Base-by-base conservation (phyloP, 495 filamentous ascomycete genomes). In the Barbatosphaeria neglecta region DNA sequence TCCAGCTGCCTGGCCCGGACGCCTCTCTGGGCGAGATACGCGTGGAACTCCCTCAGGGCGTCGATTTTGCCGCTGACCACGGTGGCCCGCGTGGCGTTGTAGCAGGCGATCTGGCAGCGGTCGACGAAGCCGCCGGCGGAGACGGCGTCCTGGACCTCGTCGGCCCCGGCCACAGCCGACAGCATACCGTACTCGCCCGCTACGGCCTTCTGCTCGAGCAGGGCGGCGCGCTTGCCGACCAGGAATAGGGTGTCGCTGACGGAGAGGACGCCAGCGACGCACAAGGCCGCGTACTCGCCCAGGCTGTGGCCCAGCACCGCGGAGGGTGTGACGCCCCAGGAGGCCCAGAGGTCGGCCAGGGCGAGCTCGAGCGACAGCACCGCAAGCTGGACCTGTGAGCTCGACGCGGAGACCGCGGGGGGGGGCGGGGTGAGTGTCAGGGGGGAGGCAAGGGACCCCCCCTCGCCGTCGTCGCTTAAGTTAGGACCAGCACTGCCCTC, bases 201-300 rank as follows among this genome's bases (percentile, higher is more conserved):
- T 22, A 73, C 78, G 68, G 86, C 90, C 52, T 81, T 76, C 27
- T 80, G 68, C 16, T 81, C 76, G 4, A 94, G 71, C n/a, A 94
- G 69, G 50, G 79, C 72, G 23, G 89, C 89, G 39, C 89, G 80
- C 35, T 75, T 71, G 20, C 88, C 89, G 43, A 88, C 83, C 7
- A 95, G 72, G 54, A 83, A 86, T 52, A 95, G 79, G 19, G 83
- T 81, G 56, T 94, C 88, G 50, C 76, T 79, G 23, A 78, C 81
- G 8, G 82, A 84, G 9, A 95, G 64, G 11, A 94, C 81, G 42
- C 87, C 89, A n/a, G 88, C 80, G 28, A 83, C 80, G 55, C 90
- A 75, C 2, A 95, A 68, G 15, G 90, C 89, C 37, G 89, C 87
- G 65, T 90, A 95, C 60, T 95, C 89, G 46, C 89, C 89, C 11